phyloP scores from a whole-genome alignment of 2,329 filamentous ascomycete species.

The Parastagonospora avenae region DNA sequence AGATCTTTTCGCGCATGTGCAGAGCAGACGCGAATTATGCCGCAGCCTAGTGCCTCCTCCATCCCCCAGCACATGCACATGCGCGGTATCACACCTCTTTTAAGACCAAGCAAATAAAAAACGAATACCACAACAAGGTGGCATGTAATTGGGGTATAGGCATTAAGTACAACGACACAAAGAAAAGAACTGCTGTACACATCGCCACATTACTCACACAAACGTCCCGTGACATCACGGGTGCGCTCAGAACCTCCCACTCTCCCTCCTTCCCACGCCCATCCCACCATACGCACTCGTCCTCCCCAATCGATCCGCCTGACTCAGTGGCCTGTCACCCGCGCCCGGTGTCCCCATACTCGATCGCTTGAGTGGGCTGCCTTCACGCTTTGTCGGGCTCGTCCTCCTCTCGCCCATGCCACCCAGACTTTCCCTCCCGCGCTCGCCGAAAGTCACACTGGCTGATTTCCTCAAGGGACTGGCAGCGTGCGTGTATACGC shows the following conservation, averaged over 20 bases:
- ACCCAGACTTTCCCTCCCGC: slow-evolving; percentile 23
- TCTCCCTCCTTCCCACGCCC: slow-evolving; percentile 34
- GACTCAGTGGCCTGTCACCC: slow-evolving; percentile 13
- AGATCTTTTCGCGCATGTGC: too few relatives aligned
- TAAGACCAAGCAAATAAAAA: too few relatives aligned
- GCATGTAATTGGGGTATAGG: too few relatives aligned
- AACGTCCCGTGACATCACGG: too few relatives aligned
- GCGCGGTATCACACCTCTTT: too few relatives aligned
- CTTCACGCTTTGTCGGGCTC: slow-evolving; percentile 45
- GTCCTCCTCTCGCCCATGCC: slow-evolving; percentile 31
- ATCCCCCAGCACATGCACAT: too few relatives aligned
- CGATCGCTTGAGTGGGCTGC: slow-evolving; percentile 52
- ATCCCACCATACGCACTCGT: slow-evolving; percentile 29
- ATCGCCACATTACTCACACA: too few relatives aligned
- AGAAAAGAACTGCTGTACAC: too few relatives aligned
- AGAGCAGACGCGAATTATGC: too few relatives aligned
- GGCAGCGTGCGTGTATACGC: slow-evolving; percentile 77
- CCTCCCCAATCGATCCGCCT: slow-evolving; percentile 24
- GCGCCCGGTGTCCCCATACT: slow-evolving; percentile 48
- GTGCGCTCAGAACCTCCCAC: slow-evolving; percentile 23
- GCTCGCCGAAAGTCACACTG: slow-evolving; percentile 57
- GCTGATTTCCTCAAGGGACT: slow-evolving; percentile 83
- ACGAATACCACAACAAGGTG: too few relatives aligned
- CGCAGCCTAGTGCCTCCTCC: too few relatives aligned
- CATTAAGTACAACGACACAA: too few relatives aligned